Evolutionary conservation across 306 rosid species (phyloP).

Genomic region (Cicer arietinum): DNA sequence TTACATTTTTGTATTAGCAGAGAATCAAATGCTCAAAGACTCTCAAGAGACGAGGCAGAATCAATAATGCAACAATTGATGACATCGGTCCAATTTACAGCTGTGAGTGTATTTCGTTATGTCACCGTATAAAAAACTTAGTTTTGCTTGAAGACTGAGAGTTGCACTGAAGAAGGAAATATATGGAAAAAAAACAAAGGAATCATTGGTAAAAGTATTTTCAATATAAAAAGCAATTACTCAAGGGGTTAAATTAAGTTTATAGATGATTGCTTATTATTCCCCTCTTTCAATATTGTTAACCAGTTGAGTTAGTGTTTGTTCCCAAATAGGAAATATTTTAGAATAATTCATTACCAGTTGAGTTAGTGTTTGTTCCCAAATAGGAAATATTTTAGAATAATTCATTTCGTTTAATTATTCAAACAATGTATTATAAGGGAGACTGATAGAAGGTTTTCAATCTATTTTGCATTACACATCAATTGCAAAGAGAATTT

Average conservation of each 20-base stretch:
- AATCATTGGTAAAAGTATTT: constrained; percentile 17
- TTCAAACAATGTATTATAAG: constrained; percentile 12
- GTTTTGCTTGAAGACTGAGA: constrained; percentile 25
- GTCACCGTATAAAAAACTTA: constrained; percentile 16
- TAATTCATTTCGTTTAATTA: neutral
- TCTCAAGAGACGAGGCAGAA: constrained; percentile 64
- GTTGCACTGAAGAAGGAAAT: constrained; percentile 16
- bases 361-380: constrained; percentile 3
- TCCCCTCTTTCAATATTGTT: constrained; percentile 4
- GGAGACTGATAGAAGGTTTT: constrained; percentile 28
- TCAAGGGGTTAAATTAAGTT: constrained; percentile 24
- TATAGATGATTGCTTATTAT: constrained; percentile 20
- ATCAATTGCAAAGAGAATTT: constrained; percentile 10
- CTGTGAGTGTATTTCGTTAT: constrained; percentile 59
- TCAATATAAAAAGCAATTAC: constrained; percentile 10
- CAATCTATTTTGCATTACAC: constrained; percentile 13
- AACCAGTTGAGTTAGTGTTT: constrained; percentile 11
- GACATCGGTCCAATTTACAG: constrained; percentile 73
- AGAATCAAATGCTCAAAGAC: constrained; percentile 60
- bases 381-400: constrained; percentile 1
- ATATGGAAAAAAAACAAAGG: constrained; percentile 10
- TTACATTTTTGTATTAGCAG: constrained; percentile 54
- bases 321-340: constrained; percentile 8
- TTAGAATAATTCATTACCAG: neutral
- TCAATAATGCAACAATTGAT: constrained; percentile 63